phyloP scores from a whole-genome alignment of 2,329 filamentous ascomycete species.

The Ustulina deusta region DNA sequence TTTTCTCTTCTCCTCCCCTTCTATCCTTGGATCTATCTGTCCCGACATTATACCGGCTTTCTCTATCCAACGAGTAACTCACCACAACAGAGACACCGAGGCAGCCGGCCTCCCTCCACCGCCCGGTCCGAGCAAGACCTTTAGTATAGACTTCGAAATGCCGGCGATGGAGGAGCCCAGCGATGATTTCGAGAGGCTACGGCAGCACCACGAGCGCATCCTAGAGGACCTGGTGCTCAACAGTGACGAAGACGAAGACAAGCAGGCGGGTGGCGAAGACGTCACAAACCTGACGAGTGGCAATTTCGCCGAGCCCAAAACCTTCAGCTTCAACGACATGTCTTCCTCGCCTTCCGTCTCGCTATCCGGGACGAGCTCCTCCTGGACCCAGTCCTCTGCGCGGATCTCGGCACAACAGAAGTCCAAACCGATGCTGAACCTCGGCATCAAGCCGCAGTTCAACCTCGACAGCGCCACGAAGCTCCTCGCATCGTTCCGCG shows the following conservation, averaged over 20 bases:
- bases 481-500: conserved; percentile 58
- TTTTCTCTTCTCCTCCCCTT: neutral
- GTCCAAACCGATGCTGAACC: conserved; percentile 44
- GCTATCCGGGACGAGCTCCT: conserved; percentile 37
- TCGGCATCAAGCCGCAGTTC: conserved; percentile 64
- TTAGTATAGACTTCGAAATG: conserved; percentile 66
- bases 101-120: conserved; percentile 48
- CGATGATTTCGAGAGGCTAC: conserved; percentile 58
- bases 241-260: conserved; percentile 43
- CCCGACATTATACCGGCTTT: neutral
- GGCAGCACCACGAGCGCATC: conserved; percentile 57
- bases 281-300: neutral
- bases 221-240: conserved; percentile 57
- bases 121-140: conserved; percentile 61
- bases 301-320: conserved; percentile 6
- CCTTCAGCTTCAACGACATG: conserved; percentile 48
- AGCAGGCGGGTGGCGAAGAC: conserved; percentile 23
- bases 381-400: conserved; percentile 41
- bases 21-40: neutral
- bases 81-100: conserved; percentile 37
- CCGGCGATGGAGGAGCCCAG: conserved; percentile 54
- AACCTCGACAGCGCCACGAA: conserved; percentile 65
- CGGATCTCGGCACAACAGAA: conserved; percentile 38
- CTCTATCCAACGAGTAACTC: conserved; percentile 6
- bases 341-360: conserved; percentile 35